phyloP scores from a whole-genome alignment of 192 early-diverging fungal species.

The Coemansia sp. region DNA sequence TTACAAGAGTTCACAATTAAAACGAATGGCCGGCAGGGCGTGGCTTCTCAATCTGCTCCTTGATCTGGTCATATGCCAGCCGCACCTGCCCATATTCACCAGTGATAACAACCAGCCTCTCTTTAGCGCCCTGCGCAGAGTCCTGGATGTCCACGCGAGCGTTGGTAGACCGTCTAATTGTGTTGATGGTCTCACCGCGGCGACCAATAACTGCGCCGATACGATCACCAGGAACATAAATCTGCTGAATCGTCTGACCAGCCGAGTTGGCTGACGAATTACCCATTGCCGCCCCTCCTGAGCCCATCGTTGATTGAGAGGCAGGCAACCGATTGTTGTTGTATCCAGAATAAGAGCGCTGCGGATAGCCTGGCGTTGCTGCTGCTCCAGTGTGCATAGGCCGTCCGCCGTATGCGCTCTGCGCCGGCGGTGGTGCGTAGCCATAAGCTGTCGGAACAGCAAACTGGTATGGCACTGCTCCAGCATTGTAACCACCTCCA shows the following conservation, averaged over 20 bases:
- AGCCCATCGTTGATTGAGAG: conserved; percentile 16
- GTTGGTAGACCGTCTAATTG: conserved; percentile 39
- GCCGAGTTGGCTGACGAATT: conserved; percentile 6
- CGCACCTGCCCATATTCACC: conserved; percentile 52
- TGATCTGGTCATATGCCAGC: conserved; percentile 48
- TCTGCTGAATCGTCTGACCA: conserved; percentile 51
- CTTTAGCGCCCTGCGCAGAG: conserved; percentile 41
- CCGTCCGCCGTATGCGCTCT: conserved; percentile 23
- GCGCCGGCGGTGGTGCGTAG: conserved; percentile 27
- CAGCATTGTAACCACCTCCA: conserved; percentile 18
- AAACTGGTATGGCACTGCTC: conserved; percentile 37
- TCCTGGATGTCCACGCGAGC: conserved; percentile 53
- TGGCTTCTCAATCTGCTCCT: conserved; percentile 39
- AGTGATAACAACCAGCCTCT: conserved; percentile 47
- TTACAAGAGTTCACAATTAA: not conserved
- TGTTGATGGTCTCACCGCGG: conserved; percentile 52
- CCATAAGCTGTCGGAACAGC: conserved; percentile 28
- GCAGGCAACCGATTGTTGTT: conserved; percentile 21
- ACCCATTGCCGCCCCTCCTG: conserved; percentile 7
- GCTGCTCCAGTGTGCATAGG: conserved; percentile 13
- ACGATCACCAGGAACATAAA: conserved; percentile 47
- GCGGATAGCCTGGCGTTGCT: conserved; percentile 4
- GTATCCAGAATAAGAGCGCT: conserved; percentile 21
- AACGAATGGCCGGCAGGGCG: conserved; percentile 18
- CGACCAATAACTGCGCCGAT: conserved; percentile 53